Evolutionary conservation across 2,329 filamentous ascomycete species (phyloP).

Genomic region (Seiridium unicorne): DNA sequence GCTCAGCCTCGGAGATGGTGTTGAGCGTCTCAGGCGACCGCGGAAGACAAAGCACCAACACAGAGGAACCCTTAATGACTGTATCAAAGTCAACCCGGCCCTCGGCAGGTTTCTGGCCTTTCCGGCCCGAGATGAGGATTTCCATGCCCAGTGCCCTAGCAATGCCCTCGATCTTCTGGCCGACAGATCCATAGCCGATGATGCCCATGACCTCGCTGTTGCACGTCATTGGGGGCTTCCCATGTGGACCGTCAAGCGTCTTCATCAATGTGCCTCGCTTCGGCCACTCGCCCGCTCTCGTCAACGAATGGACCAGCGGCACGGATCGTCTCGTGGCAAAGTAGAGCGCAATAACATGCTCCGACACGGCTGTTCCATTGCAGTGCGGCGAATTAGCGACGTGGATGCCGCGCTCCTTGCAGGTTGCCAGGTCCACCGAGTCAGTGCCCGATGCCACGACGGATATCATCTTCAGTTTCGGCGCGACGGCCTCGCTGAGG

Average conservation of each 20-base stretch:
- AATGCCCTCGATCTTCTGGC: constrained; percentile 18
- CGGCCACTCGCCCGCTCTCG: constrained; percentile 24
- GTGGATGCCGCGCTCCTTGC: constrained; percentile 26
- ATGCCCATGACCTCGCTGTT: constrained; percentile 25
- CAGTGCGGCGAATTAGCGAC: constrained; percentile 36
- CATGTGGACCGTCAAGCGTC: constrained; percentile 21
- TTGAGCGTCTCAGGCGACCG: constrained; percentile 25
- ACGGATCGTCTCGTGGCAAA: constrained; percentile 34
- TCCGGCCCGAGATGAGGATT: constrained; percentile 23
- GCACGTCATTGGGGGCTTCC: constrained; percentile 21
- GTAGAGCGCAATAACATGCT: constrained; percentile 49
- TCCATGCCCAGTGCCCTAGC: constrained; percentile 24
- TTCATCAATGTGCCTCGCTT: constrained; percentile 20
- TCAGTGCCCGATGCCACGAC: constrained; percentile 36
- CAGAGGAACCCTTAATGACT: constrained; percentile 22
- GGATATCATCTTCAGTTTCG: constrained; percentile 28
- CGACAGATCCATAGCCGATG: constrained; percentile 29
- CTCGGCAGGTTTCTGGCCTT: constrained; percentile 16
- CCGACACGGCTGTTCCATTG: constrained; percentile 33
- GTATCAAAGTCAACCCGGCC: constrained; percentile 24
- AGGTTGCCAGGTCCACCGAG: constrained; percentile 32
- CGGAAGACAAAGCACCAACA: constrained; percentile 25
- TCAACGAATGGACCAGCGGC: constrained; percentile 25
- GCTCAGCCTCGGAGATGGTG: constrained; percentile 21
- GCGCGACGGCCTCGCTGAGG: constrained; percentile 21